Evolutionary conservation across 345 rosid species (phyloP).

Genomic region (Iberis pinnata): DNA sequence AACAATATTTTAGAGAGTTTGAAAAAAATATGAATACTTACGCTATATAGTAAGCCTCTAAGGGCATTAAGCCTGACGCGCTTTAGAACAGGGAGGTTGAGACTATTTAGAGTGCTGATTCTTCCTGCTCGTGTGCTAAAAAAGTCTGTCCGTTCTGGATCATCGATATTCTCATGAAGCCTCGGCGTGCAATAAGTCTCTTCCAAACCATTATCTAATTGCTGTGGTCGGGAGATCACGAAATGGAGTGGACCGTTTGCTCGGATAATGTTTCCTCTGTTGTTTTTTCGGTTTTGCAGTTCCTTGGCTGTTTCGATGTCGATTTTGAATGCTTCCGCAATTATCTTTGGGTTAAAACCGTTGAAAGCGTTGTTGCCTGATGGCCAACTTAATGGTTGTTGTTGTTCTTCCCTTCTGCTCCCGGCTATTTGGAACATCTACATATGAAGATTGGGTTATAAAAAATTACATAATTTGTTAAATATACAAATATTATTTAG

Average conservation of each 20-base stretch:
- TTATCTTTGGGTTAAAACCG: slow-evolving; percentile 36
- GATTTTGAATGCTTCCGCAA: slow-evolving; percentile 43
- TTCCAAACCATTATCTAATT: slow-evolving; percentile 42
- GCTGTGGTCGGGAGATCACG: slow-evolving; percentile 20
- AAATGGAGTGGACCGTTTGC: slow-evolving; percentile 36
- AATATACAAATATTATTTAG: not conserved
- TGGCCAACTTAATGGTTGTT: slow-evolving; percentile 22
- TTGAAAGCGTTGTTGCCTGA: slow-evolving; percentile 42
- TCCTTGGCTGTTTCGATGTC: slow-evolving; percentile 38
- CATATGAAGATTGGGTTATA: not conserved
- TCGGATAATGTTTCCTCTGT: slow-evolving; percentile 50
- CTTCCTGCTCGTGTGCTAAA: slow-evolving; percentile 64
- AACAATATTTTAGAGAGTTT: too few species aligned
- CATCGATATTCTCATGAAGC: slow-evolving; percentile 38
- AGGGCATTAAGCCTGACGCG: slow-evolving; percentile 45
- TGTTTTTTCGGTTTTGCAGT: slow-evolving; percentile 36
- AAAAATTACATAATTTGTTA: too few species aligned
- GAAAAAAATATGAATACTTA: too few species aligned
- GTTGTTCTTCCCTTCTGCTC: slow-evolving; percentile 31
- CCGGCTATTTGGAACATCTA: slow-evolving; percentile 65
- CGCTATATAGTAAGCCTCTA: slow-evolving; percentile 41
- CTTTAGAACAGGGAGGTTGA: slow-evolving; percentile 47
- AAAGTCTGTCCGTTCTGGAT: slow-evolving; percentile 44
- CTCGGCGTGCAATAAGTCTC: slow-evolving; percentile 51
- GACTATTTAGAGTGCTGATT: slow-evolving; percentile 45